Percentiles rank a stretch among this genome's conserved stretches.
Conservation (phyloP, 495 filamentous ascomycete species). For the Lophiostoma macrostomum region DNA sequence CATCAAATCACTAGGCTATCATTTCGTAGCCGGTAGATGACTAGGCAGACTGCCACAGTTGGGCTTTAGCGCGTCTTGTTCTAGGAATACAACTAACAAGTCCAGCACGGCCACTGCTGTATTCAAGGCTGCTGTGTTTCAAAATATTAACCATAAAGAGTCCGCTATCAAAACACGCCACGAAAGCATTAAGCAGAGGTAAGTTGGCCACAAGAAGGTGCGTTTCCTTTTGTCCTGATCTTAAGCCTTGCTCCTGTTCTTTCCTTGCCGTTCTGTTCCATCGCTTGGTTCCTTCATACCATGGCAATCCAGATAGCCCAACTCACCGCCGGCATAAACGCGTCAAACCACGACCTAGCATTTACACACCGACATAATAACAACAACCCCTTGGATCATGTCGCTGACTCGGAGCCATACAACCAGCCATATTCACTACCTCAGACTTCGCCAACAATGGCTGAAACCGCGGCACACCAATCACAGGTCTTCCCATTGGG, state of each 20-base stretch:
- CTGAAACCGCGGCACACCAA: not conserved
- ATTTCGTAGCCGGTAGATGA: too few relatives aligned
- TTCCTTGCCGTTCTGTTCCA: not conserved
- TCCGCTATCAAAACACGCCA: slow-evolving; percentile 5
- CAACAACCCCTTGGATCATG: not conserved
- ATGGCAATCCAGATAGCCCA: not conserved
- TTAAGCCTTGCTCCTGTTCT: not conserved
- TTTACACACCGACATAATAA: not conserved
- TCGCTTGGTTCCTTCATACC: not conserved
- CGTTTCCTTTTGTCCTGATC: not conserved
- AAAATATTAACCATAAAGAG: not conserved
- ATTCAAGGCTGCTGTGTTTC: not conserved
- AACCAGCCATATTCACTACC: not conserved
- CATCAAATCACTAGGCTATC: too few relatives aligned
- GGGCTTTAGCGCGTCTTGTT: too few relatives aligned
- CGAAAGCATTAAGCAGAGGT: slow-evolving; percentile 3
- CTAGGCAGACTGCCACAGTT: too few relatives aligned
- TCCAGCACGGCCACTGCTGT: too few relatives aligned
- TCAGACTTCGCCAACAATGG: slow-evolving; percentile 10
- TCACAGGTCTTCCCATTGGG: slow-evolving; percentile 9
- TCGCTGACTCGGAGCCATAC: slow-evolving; percentile 1
- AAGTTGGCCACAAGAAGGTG: slow-evolving; percentile 11
- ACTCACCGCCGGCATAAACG: not conserved
- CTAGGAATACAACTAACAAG: too few relatives aligned
- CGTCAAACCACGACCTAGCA: not conserved